Percentiles rank a stretch among this genome's conserved stretches.
phyloP scores from a whole-genome alignment of 257 asterid genomes.

The Solanum infundibuliforme region DNA sequence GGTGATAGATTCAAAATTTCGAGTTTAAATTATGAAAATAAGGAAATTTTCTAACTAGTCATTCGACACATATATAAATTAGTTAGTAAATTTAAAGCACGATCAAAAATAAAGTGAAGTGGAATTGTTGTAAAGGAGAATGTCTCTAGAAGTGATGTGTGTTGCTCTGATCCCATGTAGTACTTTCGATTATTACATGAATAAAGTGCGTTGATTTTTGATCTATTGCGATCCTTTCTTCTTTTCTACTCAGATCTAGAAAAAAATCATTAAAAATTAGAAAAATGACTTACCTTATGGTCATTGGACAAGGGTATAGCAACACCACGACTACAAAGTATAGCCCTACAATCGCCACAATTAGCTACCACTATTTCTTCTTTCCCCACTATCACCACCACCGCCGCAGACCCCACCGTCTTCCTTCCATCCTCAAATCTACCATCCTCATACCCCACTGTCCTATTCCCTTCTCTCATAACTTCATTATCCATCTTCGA shows the following conservation, averaged over 20 bases:
- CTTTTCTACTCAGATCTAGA: neutral
- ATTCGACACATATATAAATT: neutral
- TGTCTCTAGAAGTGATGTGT: neutral
- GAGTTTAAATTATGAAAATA: neutral
- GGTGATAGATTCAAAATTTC: neutral
- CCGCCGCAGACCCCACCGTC: conserved; percentile 41
- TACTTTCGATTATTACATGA: neutral
- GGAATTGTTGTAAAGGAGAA: neutral
- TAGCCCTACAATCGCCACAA: conserved; percentile 65
- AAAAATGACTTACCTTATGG: conserved; percentile 28
- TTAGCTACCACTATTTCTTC: conserved; percentile 53
- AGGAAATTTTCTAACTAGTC: neutral
- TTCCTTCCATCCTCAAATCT: neutral
- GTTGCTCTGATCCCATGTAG: neutral
- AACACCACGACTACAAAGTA: conserved; percentile 35
- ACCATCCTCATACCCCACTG: neutral
- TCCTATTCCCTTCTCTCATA: neutral
- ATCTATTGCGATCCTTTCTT: neutral
- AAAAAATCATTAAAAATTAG: neutral
- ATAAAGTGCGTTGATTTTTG: neutral
- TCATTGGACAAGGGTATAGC: conserved; percentile 32
- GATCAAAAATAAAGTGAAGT: neutral
- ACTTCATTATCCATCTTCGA: conserved; percentile 32
- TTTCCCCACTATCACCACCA: conserved; percentile 37
- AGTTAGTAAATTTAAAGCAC: too few species aligned